A percentile compares a stretch with the other conserved stretches of the same genome.
phyloP scores from a whole-genome alignment of 441 rosid species.

The Rhodomyrtus psidioides region DNA sequence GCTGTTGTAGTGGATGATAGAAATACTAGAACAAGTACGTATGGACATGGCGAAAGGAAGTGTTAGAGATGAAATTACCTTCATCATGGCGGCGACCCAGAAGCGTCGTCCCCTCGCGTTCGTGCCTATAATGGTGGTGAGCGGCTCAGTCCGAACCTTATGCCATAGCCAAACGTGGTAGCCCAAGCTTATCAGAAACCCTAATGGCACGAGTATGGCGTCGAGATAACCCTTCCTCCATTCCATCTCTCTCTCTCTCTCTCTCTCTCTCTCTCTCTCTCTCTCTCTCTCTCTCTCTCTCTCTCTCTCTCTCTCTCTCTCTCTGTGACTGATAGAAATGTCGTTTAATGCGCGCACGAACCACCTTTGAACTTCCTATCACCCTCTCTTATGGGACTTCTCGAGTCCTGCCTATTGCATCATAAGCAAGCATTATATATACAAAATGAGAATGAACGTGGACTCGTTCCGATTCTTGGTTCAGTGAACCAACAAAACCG shows the following conservation, averaged over 20 bases:
- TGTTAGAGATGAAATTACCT: constrained; percentile 25
- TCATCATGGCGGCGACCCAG: constrained; percentile 85
- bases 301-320: constrained; percentile 7
- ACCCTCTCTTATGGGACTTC: not conserved
- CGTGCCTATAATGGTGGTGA: constrained; percentile 70
- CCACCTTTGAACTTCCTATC: not conserved
- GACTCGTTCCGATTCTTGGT: not conserved
- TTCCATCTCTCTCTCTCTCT: constrained; percentile 36
- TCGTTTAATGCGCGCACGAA: not conserved
- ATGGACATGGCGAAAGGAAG: not conserved
- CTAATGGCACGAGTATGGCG: constrained; percentile 61
- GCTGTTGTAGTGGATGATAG: not conserved
- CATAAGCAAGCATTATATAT: not conserved
- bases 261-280: constrained; percentile 5
- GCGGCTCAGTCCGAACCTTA: constrained; percentile 66
- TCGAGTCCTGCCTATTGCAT: not conserved
- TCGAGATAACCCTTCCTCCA: constrained; percentile 78
- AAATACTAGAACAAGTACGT: not conserved
- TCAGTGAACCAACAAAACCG: not conserved
- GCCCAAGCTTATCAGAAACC: constrained; percentile 29
- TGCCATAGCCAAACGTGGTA: constrained; percentile 81
- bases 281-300: constrained; percentile 15
- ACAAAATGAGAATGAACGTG: not conserved
- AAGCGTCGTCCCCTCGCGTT: constrained; percentile 56
- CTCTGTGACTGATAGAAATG: not conserved